Conservation (phyloP, 352 stramenopile genomes). For the Lagenidium giganteum region DNA sequence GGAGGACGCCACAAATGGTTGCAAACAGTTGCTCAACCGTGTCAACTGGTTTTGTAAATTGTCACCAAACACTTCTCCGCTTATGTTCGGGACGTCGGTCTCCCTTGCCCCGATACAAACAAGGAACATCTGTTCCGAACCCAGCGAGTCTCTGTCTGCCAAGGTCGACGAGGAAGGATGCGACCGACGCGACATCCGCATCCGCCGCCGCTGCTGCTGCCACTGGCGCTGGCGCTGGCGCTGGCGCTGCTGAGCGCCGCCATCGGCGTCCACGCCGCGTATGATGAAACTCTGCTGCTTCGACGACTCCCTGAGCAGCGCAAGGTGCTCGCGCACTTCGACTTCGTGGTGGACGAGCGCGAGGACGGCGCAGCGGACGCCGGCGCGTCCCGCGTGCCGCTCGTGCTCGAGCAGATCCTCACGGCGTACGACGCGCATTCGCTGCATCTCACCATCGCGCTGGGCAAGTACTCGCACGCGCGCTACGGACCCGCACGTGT, state of each 20-base stretch:
- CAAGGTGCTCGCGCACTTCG: constrained; percentile 56
- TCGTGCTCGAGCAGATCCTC: constrained; percentile 64
- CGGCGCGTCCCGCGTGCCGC: constrained; percentile 28
- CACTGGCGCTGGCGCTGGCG: not conserved
- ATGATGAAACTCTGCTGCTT: constrained; percentile 44
- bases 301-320: constrained; percentile 33
- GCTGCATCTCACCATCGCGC: constrained; percentile 59
- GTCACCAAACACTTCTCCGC: too few relatives aligned
- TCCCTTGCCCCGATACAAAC: too few relatives aligned
- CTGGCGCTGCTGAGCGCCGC: not conserved
- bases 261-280: too few relatives aligned
- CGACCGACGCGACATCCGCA: too few relatives aligned
- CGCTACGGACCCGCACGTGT: constrained; percentile 27
- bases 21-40: too few relatives aligned
- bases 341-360: constrained; percentile 31
- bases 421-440: constrained; percentile 64
- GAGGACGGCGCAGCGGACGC: constrained; percentile 1
- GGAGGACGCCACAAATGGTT: too few relatives aligned
- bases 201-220: not conserved
- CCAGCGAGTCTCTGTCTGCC: too few relatives aligned
- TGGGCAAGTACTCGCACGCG: constrained; percentile 51
- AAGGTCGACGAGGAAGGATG: too few relatives aligned
- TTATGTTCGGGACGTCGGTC: not conserved
- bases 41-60: too few relatives aligned
- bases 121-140: too few relatives aligned